Evolutionary conservation across 495 filamentous ascomycete species (phyloP).

Genomic region (Lepidopterella palustris): DNA sequence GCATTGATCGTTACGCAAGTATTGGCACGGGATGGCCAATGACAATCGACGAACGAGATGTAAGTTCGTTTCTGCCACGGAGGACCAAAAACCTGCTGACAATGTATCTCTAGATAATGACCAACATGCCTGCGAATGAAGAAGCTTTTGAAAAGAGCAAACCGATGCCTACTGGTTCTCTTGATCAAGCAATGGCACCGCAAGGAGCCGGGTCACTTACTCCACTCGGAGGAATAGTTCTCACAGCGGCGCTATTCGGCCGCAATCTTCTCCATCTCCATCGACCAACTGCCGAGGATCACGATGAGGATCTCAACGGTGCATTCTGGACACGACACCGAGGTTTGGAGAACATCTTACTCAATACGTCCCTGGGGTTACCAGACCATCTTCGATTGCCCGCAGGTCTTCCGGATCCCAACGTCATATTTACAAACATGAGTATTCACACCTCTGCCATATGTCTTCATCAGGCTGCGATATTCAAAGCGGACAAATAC

Average conservation of each 20-base stretch:
- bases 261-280: conserved; percentile 93
- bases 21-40: conserved; percentile 98
- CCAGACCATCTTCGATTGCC: conserved; percentile 81
- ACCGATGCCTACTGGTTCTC: conserved; percentile 58
- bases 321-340: conserved; percentile 95
- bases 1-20: conserved; percentile 84
- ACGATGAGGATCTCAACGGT: conserved; percentile 83
- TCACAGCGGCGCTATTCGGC: conserved; percentile 85
- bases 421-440: conserved; percentile 94
- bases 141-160: conserved; percentile 81
- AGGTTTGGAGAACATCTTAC: conserved; percentile 79
- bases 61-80: conserved; percentile 36
- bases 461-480: conserved; percentile 94
- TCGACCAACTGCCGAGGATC: conserved; percentile 74
- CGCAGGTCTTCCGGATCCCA: conserved; percentile 65
- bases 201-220: conserved; percentile 65
- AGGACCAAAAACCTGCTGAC: neutral
- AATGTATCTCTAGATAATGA: conserved; percentile 54
- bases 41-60: conserved; percentile 85
- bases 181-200: conserved; percentile 67
- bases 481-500: conserved; percentile 94
- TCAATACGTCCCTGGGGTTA: conserved; percentile 76
- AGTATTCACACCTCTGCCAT: conserved; percentile 94
- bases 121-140: conserved; percentile 76
- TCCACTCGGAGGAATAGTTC: conserved; percentile 70